Evolutionary conservation across 805 yeast species (phyloP), one percentile per base, ranked within the genome.

Genomic region (Kuraishia ogatae): DNA sequence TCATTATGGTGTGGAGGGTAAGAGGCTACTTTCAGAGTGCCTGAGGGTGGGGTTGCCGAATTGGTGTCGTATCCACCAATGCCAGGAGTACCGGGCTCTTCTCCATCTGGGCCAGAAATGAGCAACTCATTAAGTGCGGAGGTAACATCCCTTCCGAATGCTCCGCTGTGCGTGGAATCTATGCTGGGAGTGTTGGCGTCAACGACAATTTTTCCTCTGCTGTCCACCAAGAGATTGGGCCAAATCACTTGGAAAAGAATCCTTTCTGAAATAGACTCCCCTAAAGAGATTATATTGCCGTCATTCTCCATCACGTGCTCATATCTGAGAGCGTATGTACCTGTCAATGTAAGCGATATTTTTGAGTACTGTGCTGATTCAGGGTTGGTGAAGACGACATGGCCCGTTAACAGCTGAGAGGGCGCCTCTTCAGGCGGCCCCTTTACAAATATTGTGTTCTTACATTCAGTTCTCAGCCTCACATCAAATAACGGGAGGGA

Each of bases 351-450:
- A 50, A 80, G 64, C n/a, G 66, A 62, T 49, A 80, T 64, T 48
- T 63, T 62, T 50, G 68, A 71, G 24, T 78, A 67, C 53, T 72
- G 75, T 47, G 72, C 67, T 50, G 73, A 74, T 49, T 74, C 75
- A 7, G 76, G 75, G 2, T 78, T 63, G 22, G 78, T 67, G 48
- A 79, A 64, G 50, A 78, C 80, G 50, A 80, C 75, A 53, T 69
- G 71, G 0, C 85, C 85, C 23, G 71, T 73, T 24, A 80, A 59
- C 7, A 72, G 67, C 1, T 77, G 64, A 4, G 73, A 64, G 6
- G 76, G 76, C 50, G 78, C 69, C 57, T 79, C 83, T 49, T 64
- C 66, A 51, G 73, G 76, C 49, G 73, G 66, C 0, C 83, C 83
- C 54, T 66, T 70, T 39, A 80, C 64, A 13, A 79, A 56, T 1